Evolutionary conservation across 2,329 filamentous ascomycete genomes (phyloP).

Genomic region (Colletotrichum coccodes): DNA sequence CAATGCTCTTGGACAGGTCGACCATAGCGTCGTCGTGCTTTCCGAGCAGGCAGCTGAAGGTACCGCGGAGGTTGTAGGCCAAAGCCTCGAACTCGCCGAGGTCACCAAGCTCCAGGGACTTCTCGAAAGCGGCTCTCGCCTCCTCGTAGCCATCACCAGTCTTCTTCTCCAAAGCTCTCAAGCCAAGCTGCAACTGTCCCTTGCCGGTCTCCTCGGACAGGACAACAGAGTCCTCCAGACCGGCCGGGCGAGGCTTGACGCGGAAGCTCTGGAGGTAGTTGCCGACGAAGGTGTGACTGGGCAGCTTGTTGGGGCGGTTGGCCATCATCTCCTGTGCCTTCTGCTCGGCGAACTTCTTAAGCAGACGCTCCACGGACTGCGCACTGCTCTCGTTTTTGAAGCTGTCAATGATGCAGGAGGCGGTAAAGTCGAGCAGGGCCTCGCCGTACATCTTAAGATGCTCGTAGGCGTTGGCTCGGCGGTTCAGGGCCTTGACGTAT

Average conservation of each 20-base stretch:
- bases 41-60: conserved; percentile 91
- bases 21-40: conserved; percentile 84
- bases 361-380: conserved; percentile 87
- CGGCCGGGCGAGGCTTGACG: conserved; percentile 79
- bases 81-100: conserved; percentile 87
- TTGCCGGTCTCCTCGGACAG: conserved; percentile 81
- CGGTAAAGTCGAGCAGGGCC: conserved; percentile 95
- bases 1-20: conserved; percentile 92
- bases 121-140: conserved; percentile 86
- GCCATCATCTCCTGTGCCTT: conserved; percentile 91
- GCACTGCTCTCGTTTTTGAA: conserved; percentile 94
- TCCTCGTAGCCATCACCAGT: conserved; percentile 93
- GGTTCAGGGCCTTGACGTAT: conserved; percentile 98
- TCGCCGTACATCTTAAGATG: conserved; percentile 91
- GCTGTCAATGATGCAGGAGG: conserved; percentile 98
- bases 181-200: conserved; percentile 85
- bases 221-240: conserved; percentile 84
- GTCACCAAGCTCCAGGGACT: conserved; percentile 83
- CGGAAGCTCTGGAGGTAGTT: conserved; percentile 99
- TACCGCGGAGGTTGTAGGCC: conserved; percentile 96
- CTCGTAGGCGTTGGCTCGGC: conserved; percentile 96
- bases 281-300: conserved; percentile 95
- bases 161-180: conserved; percentile 84
- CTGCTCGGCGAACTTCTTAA: conserved; percentile 96
- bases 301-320: conserved; percentile 87